Conservation (phyloP, 2,329 filamentous ascomycete genomes). For the Macrophomina phaseolina region DNA sequence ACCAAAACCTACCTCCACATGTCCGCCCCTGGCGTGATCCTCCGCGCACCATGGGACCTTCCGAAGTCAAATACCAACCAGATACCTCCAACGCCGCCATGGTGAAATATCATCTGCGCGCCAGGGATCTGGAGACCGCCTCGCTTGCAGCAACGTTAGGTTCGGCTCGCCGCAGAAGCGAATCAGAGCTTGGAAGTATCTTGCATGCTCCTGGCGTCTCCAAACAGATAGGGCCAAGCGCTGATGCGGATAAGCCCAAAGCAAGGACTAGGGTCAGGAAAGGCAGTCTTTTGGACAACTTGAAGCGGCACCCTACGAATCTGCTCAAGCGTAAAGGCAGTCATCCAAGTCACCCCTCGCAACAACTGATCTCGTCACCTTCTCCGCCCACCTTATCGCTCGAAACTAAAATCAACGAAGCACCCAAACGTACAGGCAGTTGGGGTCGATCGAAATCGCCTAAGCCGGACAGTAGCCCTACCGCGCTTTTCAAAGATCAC, state of each 20-base stretch:
- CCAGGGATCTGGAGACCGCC: constrained; percentile 58
- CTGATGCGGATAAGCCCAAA: constrained; percentile 45
- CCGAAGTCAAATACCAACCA: constrained; percentile 53
- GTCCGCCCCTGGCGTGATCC: constrained; percentile 57
- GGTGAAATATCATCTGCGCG: constrained; percentile 55
- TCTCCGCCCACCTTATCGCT: constrained; percentile 9
- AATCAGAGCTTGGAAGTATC: constrained; percentile 68
- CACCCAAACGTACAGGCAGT: constrained; percentile 45
- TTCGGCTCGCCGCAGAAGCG: constrained; percentile 65
- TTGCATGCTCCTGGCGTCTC: constrained; percentile 64
- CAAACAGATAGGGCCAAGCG: constrained; percentile 59
- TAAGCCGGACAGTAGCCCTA: constrained; percentile 46
- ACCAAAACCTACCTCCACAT: constrained; percentile 33
- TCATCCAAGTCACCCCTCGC: constrained; percentile 37
- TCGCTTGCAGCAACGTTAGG: constrained; percentile 72
- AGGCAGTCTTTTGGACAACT: constrained; percentile 59
- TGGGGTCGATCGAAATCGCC: constrained; percentile 50
- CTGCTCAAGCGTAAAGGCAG: constrained; percentile 55
- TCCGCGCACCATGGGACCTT: constrained; percentile 39
- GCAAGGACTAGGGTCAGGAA: constrained; percentile 50
- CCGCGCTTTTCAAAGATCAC: constrained; percentile 29
- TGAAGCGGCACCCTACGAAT: constrained; percentile 49
- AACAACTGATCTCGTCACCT: constrained; percentile 25
- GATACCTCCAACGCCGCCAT: constrained; percentile 62
- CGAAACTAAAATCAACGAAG: constrained; percentile 13